These are phyloP conservation scores for Fusarium algeriense DNA, from an alignment of 2,329 filamentous ascomycete genomes.

Conservation along the genomic window DNA sequence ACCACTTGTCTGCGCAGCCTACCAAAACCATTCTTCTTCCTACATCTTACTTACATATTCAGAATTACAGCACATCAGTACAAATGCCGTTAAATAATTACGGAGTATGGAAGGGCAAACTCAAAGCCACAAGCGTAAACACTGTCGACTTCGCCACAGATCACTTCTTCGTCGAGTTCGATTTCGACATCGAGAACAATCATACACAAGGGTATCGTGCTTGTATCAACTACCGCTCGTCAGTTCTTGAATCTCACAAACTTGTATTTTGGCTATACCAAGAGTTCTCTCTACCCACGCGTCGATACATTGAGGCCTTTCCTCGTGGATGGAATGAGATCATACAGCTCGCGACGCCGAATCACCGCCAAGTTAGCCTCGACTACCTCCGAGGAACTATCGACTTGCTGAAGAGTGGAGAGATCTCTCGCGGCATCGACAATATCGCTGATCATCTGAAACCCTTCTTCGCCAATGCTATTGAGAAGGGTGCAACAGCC, in stretches of 20 bases:
- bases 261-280: constrained; percentile 9
- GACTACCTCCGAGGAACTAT: not conserved
- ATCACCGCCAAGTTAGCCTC: not conserved
- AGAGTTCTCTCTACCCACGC: not conserved
- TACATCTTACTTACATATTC: not conserved
- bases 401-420: not conserved
- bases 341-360: not conserved
- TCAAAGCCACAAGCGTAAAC: not conserved
- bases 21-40: not conserved
- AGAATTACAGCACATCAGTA: not conserved
- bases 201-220: not conserved
- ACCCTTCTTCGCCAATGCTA: not conserved
- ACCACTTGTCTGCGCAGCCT: not conserved
- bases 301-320: not conserved
- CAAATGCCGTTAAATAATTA: not conserved
- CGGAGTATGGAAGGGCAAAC: constrained; percentile 6
- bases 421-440: not conserved
- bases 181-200: not conserved
- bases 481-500: not conserved
- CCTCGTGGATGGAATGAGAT: not conserved
- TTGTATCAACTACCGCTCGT: not conserved
- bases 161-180: not conserved
- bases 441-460: not conserved
- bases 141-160: not conserved
- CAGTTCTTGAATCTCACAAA: not conserved